Conservation (phyloP, 208 protist species). For the Leishmania guyanensis region DNA sequence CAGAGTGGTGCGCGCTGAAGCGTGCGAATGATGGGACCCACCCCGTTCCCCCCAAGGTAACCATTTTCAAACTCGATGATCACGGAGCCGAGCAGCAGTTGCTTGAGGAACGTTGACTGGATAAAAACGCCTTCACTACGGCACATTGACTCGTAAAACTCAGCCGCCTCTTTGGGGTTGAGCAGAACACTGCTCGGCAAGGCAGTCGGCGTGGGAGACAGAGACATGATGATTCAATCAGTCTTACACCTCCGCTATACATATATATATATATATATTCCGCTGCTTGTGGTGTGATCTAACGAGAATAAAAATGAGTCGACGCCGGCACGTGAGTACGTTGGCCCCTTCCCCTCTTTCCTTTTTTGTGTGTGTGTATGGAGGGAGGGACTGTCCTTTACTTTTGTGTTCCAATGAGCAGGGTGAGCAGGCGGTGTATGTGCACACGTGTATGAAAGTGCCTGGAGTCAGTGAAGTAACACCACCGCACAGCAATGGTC, state of each 20-base stretch:
- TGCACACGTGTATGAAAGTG: not conserved
- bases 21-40: conserved; percentile 70
- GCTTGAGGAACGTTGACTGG: conserved; percentile 64
- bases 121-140: conserved; percentile 22
- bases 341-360: not conserved
- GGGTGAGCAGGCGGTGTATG: not conserved
- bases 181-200: conserved; percentile 28
- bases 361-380: not conserved
- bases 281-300: not conserved
- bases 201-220: not conserved
- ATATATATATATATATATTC: too few relatives aligned
- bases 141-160: conserved; percentile 71
- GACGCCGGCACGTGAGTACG: not conserved
- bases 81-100: conserved; percentile 44
- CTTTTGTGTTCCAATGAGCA: not conserved
- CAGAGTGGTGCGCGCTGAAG: conserved; percentile 53
- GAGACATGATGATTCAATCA: not conserved
- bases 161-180: conserved; percentile 28
- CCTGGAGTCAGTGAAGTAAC: not conserved
- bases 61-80: conserved; percentile 79
- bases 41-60: conserved; percentile 80
- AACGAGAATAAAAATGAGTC: not conserved
- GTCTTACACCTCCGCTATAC: not conserved
- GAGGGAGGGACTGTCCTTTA: not conserved
- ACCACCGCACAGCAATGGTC: not conserved